Evolutionary conservation across 192 early-diverging fungal genomes (phyloP), one percentile per base, ranked within the genome.

Genomic region (Spizellomyces sp.): DNA sequence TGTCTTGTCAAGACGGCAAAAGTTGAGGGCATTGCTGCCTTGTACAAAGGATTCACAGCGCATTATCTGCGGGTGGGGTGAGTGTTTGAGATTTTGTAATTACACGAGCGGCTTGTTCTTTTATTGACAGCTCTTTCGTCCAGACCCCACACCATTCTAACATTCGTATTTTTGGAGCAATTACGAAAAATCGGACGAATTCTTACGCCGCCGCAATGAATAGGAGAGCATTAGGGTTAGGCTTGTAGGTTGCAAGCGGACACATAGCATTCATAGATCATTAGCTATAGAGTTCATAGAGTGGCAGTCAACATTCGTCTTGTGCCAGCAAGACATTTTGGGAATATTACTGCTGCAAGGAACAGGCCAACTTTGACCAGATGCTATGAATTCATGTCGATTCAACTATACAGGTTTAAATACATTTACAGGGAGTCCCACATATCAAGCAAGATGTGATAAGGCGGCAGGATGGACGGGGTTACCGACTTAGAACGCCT

Each of bases 11-110:
- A 95, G 85, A 96, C 90, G 4, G 77, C 94, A 45, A 66, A 80
- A 14, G 80, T 90, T 2, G 96, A 98, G 81, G 95, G 96, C 9
- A 67, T 91, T 15, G 54, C 69, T 14, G 94, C 93, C 41, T 84
- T 98, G 10, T 95, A 93, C 81, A 98, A 98, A 86, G 96, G 95
- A 44, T 93, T 94, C 77, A 72, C 83, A 45, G 92, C 96, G 8
- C 94, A 96, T 78, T 96, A 93, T 76, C 76, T 98, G 36, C 87
- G 96, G 48, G 87, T 95, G 67, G 96, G 95, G 89, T 91, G 81
- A 75, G 81, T 36, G 3, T 70, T 2, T 47, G 42, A 17, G 22
- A 4, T 3, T 45, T 27, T 12, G 42, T 61, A 47, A 15, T 47
- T 12, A 47, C 22, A 14, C 42, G 14, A n/a, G 41, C 47, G 12